These are phyloP conservation scores for Aspergillus bombycis DNA, from an alignment of 2,329 filamentous ascomycete genomes.

Conservation along the genomic window DNA sequence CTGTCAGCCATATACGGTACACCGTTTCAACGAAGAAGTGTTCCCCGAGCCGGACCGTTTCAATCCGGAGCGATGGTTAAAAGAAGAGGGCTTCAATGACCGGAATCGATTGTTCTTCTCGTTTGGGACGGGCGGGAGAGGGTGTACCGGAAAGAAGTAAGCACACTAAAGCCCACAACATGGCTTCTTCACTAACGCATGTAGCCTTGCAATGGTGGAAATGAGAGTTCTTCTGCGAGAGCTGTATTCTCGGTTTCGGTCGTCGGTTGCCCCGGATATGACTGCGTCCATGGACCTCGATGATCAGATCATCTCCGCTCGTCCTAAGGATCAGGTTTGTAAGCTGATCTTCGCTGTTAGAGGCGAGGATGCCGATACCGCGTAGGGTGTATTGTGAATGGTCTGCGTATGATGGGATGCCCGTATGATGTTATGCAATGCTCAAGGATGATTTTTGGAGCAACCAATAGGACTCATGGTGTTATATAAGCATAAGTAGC, in stretches of 20 bases:
- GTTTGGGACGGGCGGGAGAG: constrained; percentile 67
- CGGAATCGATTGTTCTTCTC: constrained; percentile 65
- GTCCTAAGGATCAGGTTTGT: constrained; percentile 64
- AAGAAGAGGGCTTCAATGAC: constrained; percentile 34
- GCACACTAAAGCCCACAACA: background rate
- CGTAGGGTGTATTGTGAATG: background rate
- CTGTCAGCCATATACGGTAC: constrained; percentile 44
- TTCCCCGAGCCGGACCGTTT: constrained; percentile 37
- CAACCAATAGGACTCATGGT: too few species aligned
- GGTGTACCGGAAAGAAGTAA: constrained; percentile 60
- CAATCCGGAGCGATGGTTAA: constrained; percentile 38
- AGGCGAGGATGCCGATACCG: background rate
- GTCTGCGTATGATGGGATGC: background rate
- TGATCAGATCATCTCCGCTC: constrained; percentile 69
- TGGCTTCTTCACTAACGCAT: constrained; percentile 9
- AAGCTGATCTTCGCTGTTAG: constrained; percentile 45
- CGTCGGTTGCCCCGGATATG: constrained; percentile 57
- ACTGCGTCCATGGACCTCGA: constrained; percentile 64
- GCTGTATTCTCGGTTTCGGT: constrained; percentile 63
- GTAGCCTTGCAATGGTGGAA: constrained; percentile 64
- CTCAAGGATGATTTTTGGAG: background rate
- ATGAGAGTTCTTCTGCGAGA: constrained; percentile 69
- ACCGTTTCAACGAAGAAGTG: constrained; percentile 31
- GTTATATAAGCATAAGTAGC: too few species aligned
- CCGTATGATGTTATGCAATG: background rate